These are phyloP conservation scores for Carex pumila DNA, from an alignment of 176 grass and related monocot species.

Conservation along the genomic window DNA sequence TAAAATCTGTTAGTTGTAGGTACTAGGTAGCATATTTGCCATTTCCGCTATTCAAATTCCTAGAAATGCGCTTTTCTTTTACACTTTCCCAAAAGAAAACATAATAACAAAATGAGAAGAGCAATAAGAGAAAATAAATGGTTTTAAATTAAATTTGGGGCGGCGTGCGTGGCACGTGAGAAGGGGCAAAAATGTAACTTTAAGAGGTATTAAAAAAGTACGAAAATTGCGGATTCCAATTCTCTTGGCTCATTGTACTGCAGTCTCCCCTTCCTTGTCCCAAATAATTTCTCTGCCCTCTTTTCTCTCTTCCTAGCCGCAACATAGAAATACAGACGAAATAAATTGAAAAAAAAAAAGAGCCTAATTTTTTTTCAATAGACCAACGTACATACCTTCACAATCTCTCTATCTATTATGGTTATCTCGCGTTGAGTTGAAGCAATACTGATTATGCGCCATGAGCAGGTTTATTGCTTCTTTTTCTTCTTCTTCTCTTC, in stretches of 20 bases:
- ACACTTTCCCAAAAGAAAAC: background rate
- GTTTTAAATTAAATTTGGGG: background rate
- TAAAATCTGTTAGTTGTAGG: background rate
- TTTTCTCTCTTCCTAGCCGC: background rate
- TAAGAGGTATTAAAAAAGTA: background rate
- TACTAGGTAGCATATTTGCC: background rate
- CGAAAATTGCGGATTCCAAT: conserved; percentile 52
- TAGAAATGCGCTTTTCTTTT: background rate
- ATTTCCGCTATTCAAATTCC: background rate
- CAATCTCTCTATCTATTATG: background rate
- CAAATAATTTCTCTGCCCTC: background rate
- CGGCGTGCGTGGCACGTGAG: conserved; percentile 6
- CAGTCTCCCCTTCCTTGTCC: conserved; percentile 31
- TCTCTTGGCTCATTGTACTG: conserved; percentile 20
- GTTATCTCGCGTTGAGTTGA: conserved; percentile 15
- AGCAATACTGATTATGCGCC: conserved; percentile 14
- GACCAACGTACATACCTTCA: background rate
- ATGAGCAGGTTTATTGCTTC: conserved; percentile 7
- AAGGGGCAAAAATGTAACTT: conserved; percentile 7
- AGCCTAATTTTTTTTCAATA: background rate
- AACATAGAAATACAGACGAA: conserved; percentile 1
- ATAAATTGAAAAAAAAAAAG: background rate
- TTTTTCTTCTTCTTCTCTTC: background rate
- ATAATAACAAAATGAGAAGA: background rate
- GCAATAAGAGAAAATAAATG: background rate